phyloP scores from a whole-genome alignment of 768 basidiomycete species.

The Phaeotremella fagi region DNA sequence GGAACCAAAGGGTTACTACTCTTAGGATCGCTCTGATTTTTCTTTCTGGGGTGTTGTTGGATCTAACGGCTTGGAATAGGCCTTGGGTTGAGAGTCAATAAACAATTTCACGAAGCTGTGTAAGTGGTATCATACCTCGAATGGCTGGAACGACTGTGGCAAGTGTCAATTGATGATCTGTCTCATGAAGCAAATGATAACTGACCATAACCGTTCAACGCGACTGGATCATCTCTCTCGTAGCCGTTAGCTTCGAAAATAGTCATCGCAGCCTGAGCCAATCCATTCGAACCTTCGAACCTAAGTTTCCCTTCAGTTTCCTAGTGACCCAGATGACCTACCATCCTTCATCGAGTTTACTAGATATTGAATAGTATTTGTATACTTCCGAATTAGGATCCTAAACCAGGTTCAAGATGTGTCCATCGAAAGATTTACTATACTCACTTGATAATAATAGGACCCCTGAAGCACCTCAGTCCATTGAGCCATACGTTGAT shows the following conservation, averaged over 20 bases:
- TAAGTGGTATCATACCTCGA: conserved; percentile 22
- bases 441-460: conserved; percentile 34
- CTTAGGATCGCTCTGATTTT: conserved; percentile 44
- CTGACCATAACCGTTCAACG: conserved; percentile 38
- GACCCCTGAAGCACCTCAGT: conserved; percentile 26
- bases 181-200: not conserved
- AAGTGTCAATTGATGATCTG: conserved; percentile 1
- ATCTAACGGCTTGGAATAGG: conserved; percentile 37
- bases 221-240: conserved; percentile 20
- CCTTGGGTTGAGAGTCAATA: conserved; percentile 2
- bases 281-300: conserved; percentile 27
- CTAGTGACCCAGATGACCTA: conserved; percentile 14
- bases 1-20: conserved; percentile 46
- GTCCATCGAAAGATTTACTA: too few species aligned
- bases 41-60: conserved; percentile 35
- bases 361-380: conserved; percentile 27
- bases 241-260: conserved; percentile 33
- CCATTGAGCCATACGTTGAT: conserved; percentile 40
- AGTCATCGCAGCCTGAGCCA: conserved; percentile 33
- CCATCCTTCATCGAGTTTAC: conserved; percentile 40
- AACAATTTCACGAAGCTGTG: not conserved
- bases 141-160: conserved; percentile 43
- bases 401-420: conserved; percentile 15
- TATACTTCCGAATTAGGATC: conserved; percentile 33
- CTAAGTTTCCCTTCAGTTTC: conserved; percentile 16